A percentile compares a stretch with the other conserved stretches of the same genome.
Conservation (phyloP, 371 early-diverging fungal genomes). For the Apophysomyces sp. region DNA sequence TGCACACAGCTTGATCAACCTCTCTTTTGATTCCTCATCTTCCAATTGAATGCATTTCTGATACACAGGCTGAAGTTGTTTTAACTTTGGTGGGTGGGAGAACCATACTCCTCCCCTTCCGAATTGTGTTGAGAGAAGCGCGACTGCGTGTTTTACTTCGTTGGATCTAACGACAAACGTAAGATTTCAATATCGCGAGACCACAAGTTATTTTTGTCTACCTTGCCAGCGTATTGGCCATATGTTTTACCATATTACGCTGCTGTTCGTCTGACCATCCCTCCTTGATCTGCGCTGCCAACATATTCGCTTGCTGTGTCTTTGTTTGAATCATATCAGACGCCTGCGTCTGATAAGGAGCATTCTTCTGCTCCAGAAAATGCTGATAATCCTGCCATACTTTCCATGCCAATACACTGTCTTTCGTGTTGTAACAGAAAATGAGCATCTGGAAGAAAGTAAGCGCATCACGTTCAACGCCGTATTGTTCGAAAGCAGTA, state of each 20-base stretch:
- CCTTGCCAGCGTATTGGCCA: slow-evolving; percentile 49
- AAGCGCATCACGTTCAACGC: slow-evolving; percentile 51
- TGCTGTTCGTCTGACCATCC: slow-evolving; percentile 44
- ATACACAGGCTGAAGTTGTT: slow-evolving; percentile 47
- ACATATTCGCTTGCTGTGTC: slow-evolving; percentile 4
- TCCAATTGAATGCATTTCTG: slow-evolving; percentile 59
- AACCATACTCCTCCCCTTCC: slow-evolving; percentile 7
- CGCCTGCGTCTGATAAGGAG: slow-evolving; percentile 10
- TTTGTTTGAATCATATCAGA: slow-evolving; percentile 16
- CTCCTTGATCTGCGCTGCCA: slow-evolving; percentile 18
- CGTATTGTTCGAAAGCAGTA: slow-evolving; percentile 39
- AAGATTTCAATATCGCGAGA: not conserved
- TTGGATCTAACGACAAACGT: slow-evolving; percentile 13
- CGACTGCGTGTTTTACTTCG: slow-evolving; percentile 28
- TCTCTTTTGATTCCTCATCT: slow-evolving; percentile 38
- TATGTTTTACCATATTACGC: slow-evolving; percentile 26
- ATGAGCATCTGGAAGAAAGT: slow-evolving; percentile 55
- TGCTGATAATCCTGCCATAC: slow-evolving; percentile 58
- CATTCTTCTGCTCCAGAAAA: slow-evolving; percentile 33
- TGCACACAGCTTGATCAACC: slow-evolving; percentile 40
- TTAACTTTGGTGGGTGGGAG: slow-evolving; percentile 33
- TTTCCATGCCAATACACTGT: slow-evolving; percentile 45
- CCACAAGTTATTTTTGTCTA: slow-evolving; percentile 3
- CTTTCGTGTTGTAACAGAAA: slow-evolving; percentile 47
- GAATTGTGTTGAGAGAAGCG: slow-evolving; percentile 30